These are phyloP conservation scores for Aspergillus pseudotamarii DNA, from an alignment of 2,329 filamentous ascomycete species.

Conservation along the genomic window DNA sequence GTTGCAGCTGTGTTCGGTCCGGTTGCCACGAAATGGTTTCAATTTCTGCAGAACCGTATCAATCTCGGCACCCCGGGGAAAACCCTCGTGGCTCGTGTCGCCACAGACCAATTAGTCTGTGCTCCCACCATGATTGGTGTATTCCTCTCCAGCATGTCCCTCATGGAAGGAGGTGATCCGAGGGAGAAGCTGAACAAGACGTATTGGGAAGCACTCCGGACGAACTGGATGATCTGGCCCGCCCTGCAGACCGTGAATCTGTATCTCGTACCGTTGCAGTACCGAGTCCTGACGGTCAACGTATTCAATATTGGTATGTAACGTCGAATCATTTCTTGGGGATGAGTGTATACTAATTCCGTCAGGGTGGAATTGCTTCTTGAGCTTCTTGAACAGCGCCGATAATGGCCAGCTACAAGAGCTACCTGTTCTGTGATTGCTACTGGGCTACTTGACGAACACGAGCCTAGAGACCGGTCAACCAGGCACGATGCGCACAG, in stretches of 20 bases:
- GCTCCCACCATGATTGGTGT: conserved; percentile 22
- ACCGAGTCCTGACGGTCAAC: conserved; percentile 19
- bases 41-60: conserved; percentile 16
- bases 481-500: background rate
- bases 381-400: conserved; percentile 20
- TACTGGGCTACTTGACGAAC: background rate
- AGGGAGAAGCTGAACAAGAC: conserved; percentile 15
- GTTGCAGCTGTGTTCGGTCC: conserved; percentile 18
- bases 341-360: background rate
- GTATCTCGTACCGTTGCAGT: conserved; percentile 19
- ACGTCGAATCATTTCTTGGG: background rate
- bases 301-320: conserved; percentile 20
- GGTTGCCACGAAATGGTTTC: conserved; percentile 22
- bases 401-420: background rate
- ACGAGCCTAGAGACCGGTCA: too few species aligned
- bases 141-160: conserved; percentile 20
- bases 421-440: background rate
- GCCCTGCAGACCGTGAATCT: conserved; percentile 17
- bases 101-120: conserved; percentile 18
- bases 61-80: conserved; percentile 1
- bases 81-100: conserved; percentile 17
- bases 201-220: conserved; percentile 19
- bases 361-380: conserved; percentile 22
- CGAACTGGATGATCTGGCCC: conserved; percentile 22
- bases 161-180: conserved; percentile 15